Evolutionary conservation across 768 basidiomycete genomes (phyloP), one percentile per base, ranked within the genome.

Genomic region (Pleurotus citrinopileatus): DNA sequence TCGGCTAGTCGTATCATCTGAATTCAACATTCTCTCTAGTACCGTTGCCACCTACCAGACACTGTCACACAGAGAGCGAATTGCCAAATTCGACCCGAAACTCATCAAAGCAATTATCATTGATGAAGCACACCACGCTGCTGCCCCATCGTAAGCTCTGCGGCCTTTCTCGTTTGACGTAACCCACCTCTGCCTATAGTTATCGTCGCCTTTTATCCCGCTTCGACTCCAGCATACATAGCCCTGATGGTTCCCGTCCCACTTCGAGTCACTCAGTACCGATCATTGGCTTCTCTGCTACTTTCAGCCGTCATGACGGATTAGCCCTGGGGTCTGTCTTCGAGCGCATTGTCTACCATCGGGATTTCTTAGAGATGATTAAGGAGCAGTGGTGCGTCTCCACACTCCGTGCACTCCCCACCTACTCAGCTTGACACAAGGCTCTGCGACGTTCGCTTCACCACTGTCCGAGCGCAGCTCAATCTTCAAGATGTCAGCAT

Each of bases 81-180:
- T 94, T 52, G 74, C 73, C 4, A 96, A 95, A 65, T 96, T 95
- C 65, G 75, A 86, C 62, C 86, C 88, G 2, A 62, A 67, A 8
- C 62, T 57, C 42, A 68, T 91, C 57, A 92, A 88, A 61, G 88
- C 87, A 13, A 75, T 97, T 55, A 84, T 96, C 42, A 76, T 97
- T 2, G 94, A 97, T 62, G 94, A 97, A 70, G 95, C 95, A 0
- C 96, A 98, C 65, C 96, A 98, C 68, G 90, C 95, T 25, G 94
- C 91, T 34, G 91, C 95, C 7, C 86, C 87, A 26, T 94, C 94
- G 84, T 95, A 71, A 52, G 84, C 73, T 50, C 12, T n/a, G n/a
- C n/a, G n/a, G n/a, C n/a, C 10, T 40, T 34, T 23, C 26, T 29
- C n/a, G 15, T 2, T 32, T 55, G 17, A 29, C 28, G n/a, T 5